Evolutionary conservation across 768 basidiomycete genomes (phyloP).

Genomic region (Flagelloscypha sp.): DNA sequence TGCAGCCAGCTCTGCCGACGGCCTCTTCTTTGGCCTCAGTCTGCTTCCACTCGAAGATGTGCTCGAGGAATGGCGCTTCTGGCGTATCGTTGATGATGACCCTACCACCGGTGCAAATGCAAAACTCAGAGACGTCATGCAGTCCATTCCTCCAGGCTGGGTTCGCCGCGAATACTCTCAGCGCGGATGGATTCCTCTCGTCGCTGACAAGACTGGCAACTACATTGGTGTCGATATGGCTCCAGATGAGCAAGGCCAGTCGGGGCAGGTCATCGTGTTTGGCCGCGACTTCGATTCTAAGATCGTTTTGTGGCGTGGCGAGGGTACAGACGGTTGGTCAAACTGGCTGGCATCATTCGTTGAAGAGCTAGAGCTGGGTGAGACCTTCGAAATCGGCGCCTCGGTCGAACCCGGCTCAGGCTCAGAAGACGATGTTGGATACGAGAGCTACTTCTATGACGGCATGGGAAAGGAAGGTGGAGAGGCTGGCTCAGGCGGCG

Average conservation of each 20-base stretch:
- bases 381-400: slow-evolving; percentile 74
- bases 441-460: slow-evolving; percentile 81
- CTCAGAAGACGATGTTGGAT: slow-evolving; percentile 79
- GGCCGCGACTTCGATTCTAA: slow-evolving; percentile 99
- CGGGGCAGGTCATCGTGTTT: slow-evolving; percentile 95
- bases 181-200: slow-evolving; percentile 93
- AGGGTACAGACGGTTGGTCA: slow-evolving; percentile 89
- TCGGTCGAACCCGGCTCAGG: slow-evolving; percentile 52
- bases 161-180: slow-evolving; percentile 85
- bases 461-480: slow-evolving; percentile 71
- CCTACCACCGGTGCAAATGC: slow-evolving; percentile 77
- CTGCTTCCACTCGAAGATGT: slow-evolving; percentile 89
- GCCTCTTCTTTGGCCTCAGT: slow-evolving; percentile 93
- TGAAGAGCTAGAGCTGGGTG: slow-evolving; percentile 86
- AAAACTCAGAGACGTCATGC: slow-evolving; percentile 67
- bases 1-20: slow-evolving; percentile 78
- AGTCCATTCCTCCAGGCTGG: slow-evolving; percentile 84
- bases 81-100: slow-evolving; percentile 90
- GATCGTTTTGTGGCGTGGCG: slow-evolving; percentile 88
- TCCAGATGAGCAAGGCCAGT: slow-evolving; percentile 64
- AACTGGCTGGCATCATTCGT: slow-evolving; percentile 87
- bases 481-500: slow-evolving; percentile 63
- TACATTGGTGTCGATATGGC: slow-evolving; percentile 95
- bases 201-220: slow-evolving; percentile 90
- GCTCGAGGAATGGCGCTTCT: slow-evolving; percentile 91